phyloP scores from a whole-genome alignment of 306 rosid genomes.

The Malus domestica region ASM211411v1 NC_041803.1:4676501-4677000 shows the following conservation, averaged over 20 bases:
- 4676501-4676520: not conserved
- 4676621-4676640: constrained; percentile 90
- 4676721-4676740: not conserved
- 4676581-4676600: constrained; percentile 80
- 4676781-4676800: not conserved
- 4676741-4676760: not conserved
- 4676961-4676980: not conserved
- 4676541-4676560: constrained; percentile 5
- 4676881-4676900: constrained; percentile 90
- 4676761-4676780: not conserved
- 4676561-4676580: constrained; percentile 92
- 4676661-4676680: constrained; percentile 77
- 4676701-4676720: not conserved
- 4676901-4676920: constrained; percentile 68
- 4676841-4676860: constrained; percentile 48
- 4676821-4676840: constrained; percentile 1
- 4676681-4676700: constrained; percentile 5
- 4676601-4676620: constrained; percentile 98
- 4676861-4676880: constrained; percentile 91
- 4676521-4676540: not conserved
- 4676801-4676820: not conserved
- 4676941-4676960: constrained; percentile 50
- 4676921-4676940: constrained; percentile 93
- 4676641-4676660: constrained; percentile 94
- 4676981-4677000: not conserved